phyloP scores from a whole-genome alignment of 2,329 filamentous ascomycete species.

The Penicillium sp. region DNA sequence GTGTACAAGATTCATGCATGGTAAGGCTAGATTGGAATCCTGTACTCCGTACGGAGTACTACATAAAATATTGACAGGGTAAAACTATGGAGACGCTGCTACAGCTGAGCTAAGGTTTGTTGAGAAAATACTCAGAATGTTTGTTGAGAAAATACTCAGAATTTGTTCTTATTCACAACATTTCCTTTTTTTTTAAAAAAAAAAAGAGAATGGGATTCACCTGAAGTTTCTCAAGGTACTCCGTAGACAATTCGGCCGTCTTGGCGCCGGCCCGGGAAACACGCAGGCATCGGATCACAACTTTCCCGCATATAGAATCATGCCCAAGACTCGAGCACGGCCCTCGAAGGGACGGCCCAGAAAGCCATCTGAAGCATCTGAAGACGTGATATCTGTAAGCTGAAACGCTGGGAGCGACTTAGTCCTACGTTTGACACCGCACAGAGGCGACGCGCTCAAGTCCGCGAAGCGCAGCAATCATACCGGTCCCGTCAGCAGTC shows the following conservation, averaged over 20 bases:
- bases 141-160: no score
- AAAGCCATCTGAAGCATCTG: not conserved
- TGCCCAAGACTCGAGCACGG: not conserved
- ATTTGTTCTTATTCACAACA: not conserved
- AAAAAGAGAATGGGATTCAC: not conserved
- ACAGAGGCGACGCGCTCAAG: slow-evolving; percentile 9
- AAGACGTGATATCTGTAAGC: slow-evolving; percentile 4
- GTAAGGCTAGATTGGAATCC: no score
- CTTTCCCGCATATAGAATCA: not conserved
- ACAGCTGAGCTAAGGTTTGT: no score
- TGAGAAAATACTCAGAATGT: no score
- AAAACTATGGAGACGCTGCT: no score
- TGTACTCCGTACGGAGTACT: no score
- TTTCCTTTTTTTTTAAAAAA: no score
- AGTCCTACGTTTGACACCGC: not conserved
- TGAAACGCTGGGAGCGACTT: not conserved
- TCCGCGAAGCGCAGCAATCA: slow-evolving; percentile 18
- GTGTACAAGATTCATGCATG: no score
- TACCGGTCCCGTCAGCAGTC: slow-evolving; percentile 16
- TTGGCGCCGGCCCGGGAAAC: not conserved
- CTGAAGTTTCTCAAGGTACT: not conserved
- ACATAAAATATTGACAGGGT: no score
- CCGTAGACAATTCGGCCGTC: not conserved
- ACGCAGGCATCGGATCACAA: not conserved
- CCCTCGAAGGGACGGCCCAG: not conserved